phyloP scores from a whole-genome alignment of 768 basidiomycete genomes.

The Tulasnella sp. region DNA sequence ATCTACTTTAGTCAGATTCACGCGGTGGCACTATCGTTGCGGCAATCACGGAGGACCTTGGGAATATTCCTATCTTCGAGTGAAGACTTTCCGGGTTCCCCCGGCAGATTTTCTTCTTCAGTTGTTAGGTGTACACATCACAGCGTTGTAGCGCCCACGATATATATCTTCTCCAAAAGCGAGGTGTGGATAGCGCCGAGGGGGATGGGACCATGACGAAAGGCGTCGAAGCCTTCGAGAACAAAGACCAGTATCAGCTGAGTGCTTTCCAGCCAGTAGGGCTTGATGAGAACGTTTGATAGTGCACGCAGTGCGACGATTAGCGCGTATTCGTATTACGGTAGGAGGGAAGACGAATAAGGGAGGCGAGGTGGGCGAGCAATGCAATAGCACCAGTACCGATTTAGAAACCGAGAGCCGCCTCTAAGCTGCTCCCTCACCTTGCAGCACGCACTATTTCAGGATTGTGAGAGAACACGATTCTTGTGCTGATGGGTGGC shows the following conservation, averaged over 20 bases:
- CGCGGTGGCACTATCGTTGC: conserved; percentile 28
- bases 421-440: no score
- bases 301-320: not conserved
- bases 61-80: conserved; percentile 21
- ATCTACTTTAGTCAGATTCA: conserved; percentile 27
- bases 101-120: not conserved
- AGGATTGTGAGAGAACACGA: no score
- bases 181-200: conserved; percentile 19
- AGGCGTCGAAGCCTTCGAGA: conserved; percentile 27
- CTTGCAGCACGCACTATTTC: no score
- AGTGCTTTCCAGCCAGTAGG: not conserved
- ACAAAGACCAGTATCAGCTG: conserved; percentile 21
- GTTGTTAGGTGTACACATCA: no score
- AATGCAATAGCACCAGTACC: no score
- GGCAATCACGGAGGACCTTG: conserved; percentile 28
- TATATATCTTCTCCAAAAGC: conserved; percentile 24
- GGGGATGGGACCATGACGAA: conserved; percentile 24
- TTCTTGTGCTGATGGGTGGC: no score
- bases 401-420: no score
- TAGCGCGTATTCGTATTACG: not conserved
- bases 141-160: conserved; percentile 24
- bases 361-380: no score
- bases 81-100: conserved; percentile 10
- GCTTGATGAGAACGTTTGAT: not conserved
- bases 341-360: not conserved